These are phyloP conservation scores for Colletotrichum salicis DNA, from an alignment of 2,329 filamentous ascomycete species.

Conservation along the genomic window DNA sequence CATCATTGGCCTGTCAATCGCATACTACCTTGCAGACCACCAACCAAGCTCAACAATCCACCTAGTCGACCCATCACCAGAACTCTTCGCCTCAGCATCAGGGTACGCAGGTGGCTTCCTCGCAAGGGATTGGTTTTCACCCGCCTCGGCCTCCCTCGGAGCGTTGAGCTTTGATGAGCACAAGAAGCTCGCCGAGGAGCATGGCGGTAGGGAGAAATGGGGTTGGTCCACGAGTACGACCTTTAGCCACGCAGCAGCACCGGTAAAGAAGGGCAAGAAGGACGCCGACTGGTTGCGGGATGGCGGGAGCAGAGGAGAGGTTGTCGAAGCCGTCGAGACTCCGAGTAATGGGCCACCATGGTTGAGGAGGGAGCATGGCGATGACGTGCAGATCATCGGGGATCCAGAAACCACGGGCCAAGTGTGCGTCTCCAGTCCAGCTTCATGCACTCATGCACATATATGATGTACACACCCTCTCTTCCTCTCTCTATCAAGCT, in stretches of 20 bases:
- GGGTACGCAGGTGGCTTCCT: conserved; percentile 80
- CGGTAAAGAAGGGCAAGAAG: conserved; percentile 49
- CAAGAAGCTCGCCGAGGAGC: conserved; percentile 67
- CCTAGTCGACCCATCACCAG: conserved; percentile 56
- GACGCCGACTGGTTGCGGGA: conserved; percentile 74
- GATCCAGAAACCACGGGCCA: conserved; percentile 71
- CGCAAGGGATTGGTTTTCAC: conserved; percentile 77
- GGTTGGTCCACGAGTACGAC: conserved; percentile 65
- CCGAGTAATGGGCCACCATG: conserved; percentile 60
- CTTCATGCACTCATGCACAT: not conserved
- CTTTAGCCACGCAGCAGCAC: conserved; percentile 58
- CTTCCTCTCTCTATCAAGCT: not conserved
- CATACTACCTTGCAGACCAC: conserved; percentile 74
- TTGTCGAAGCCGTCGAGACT: conserved; percentile 51
- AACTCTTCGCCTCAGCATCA: conserved; percentile 78
- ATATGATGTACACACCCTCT: not conserved
- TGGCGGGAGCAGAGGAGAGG: conserved; percentile 71
- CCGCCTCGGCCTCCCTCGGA: conserved; percentile 67
- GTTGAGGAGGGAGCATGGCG: conserved; percentile 66
- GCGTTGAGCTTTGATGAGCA: conserved; percentile 77
- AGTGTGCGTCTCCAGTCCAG: conserved; percentile 60
- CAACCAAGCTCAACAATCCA: conserved; percentile 56
- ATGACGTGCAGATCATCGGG: conserved; percentile 70
- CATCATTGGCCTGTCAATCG: conserved; percentile 76
- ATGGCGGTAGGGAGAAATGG: conserved; percentile 67